Evolutionary conservation across 352 stramenopile genomes (phyloP).

Genomic region (Globisporangium polare): DNA sequence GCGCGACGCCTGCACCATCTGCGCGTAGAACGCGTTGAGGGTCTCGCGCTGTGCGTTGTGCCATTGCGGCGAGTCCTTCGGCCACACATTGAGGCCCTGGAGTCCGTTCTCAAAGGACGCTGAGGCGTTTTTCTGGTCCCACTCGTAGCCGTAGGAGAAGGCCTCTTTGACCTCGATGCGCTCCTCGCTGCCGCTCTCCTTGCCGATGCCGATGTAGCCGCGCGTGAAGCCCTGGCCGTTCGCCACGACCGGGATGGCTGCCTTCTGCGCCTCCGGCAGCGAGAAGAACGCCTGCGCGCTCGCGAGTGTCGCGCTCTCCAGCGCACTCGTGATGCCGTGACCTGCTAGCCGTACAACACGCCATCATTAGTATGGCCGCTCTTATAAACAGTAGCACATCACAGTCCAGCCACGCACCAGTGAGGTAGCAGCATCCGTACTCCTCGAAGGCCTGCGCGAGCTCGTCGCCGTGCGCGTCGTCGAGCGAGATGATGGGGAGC

Average conservation of each 20-base stretch:
- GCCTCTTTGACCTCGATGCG: slow-evolving; percentile 80
- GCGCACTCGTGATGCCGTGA: slow-evolving; percentile 45
- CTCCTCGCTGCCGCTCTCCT: slow-evolving; percentile 74
- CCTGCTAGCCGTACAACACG: slow-evolving; percentile 16
- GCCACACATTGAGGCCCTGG: slow-evolving; percentile 74
- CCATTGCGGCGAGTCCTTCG: slow-evolving; percentile 27
- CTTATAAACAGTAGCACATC: not conserved
- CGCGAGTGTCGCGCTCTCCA: slow-evolving; percentile 50
- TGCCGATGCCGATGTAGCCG: slow-evolving; percentile 74
- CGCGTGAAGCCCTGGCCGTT: slow-evolving; percentile 72
- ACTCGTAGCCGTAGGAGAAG: slow-evolving; percentile 83
- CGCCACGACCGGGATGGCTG: slow-evolving; percentile 53
- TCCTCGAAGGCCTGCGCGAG: slow-evolving; percentile 59
- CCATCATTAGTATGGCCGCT: not conserved
- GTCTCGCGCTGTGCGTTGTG: slow-evolving; percentile 26
- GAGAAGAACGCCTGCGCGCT: slow-evolving; percentile 57
- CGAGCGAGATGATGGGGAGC: slow-evolving; percentile 54
- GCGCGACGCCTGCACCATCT: slow-evolving; percentile 51
- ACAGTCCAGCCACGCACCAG: slow-evolving; percentile 9
- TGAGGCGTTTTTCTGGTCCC: slow-evolving; percentile 20
- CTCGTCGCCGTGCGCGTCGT: slow-evolving; percentile 38
- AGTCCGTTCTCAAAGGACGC: slow-evolving; percentile 48
- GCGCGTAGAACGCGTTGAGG: slow-evolving; percentile 54
- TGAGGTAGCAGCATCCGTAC: slow-evolving; percentile 77
- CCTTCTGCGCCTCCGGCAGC: slow-evolving; percentile 43